phyloP scores from a whole-genome alignment of 495 filamentous ascomycete genomes.

The Penicillium canariense region DNA sequence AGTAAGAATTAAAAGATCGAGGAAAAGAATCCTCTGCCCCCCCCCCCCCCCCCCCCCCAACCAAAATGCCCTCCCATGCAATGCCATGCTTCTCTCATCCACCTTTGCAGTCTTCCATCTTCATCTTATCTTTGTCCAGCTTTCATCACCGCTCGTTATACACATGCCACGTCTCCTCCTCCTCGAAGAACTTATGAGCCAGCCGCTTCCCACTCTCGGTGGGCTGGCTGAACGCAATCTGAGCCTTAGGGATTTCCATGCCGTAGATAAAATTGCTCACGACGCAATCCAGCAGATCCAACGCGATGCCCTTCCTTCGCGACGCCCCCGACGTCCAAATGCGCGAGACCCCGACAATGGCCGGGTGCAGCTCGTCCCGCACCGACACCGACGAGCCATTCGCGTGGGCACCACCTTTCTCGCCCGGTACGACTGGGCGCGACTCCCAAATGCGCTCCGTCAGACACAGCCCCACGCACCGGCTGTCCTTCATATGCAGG shows the following conservation, averaged over 20 bases:
- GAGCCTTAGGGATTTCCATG: conserved; percentile 58
- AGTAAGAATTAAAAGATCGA: conserved; percentile 1
- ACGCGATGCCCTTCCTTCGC: conserved; percentile 60
- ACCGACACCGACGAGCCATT: conserved; percentile 48
- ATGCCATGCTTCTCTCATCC: not conserved
- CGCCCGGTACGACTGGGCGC: conserved; percentile 41
- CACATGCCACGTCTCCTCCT: conserved; percentile 50
- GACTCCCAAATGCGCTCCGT: conserved; percentile 64
- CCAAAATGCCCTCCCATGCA: not conserved
- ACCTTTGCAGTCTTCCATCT: not conserved
- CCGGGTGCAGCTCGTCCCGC: conserved; percentile 41
- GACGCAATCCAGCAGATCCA: conserved; percentile 60
- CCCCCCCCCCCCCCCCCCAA: no score
- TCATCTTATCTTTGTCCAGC: not conserved
- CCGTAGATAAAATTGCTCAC: conserved; percentile 64
- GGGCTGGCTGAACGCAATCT: conserved; percentile 73
- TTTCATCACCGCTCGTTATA: conserved; percentile 45
- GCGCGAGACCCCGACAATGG: conserved; percentile 65
- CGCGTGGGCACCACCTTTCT: conserved; percentile 20
- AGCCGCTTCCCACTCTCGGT: conserved; percentile 64
- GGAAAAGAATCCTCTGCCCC: not conserved
- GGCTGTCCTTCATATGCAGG: conserved; percentile 60
- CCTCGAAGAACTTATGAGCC: conserved; percentile 63
- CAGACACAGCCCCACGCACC: conserved; percentile 65
- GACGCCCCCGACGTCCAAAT: conserved; percentile 67